Evolutionary conservation across 2,329 filamentous ascomycete species (phyloP), one percentile per base, ranked within the genome.

Genomic region (Fusarium sp.): DNA sequence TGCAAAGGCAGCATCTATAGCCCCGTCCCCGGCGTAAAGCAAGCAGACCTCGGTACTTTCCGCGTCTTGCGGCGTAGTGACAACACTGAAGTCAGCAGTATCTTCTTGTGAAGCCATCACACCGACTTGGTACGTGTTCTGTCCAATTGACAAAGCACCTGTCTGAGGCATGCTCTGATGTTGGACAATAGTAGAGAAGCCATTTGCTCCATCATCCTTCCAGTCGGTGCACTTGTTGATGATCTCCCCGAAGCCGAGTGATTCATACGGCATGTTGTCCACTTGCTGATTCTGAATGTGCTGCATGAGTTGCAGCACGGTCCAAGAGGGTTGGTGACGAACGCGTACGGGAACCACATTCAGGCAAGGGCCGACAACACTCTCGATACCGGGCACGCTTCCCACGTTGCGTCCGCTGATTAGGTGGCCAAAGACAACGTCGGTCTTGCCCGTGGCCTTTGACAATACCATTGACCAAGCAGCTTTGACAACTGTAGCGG

Each of bases 401-500:
- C 13, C 39, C 7, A 33, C 9, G 7, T 71, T 69, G 14, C 68
- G 60, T 5, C 68, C 68, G 38, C 57, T 71, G 13, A 71, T 71
- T 3, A 71, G 48, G 10, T 71, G 57, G 2, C 68, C 68, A 33
- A 71, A 71, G 5, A 69, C 54, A 6, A 71, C 17, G 18, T 71
- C 82, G 2, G 71, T 62, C 22, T 72, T 76, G n/a, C 76, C 73
- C 0, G 81, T 77, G 24, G 78, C 56, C 10, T 77, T 76, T 5
- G 80, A 78, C 7, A 84, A 71, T 13, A 80, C 79, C 3, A 75
- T 68, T 1, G 82, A 78, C 82, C 82, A 84, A 1, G 82, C 82
- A n/a, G 80, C 81, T 57, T 84, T 84, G 69, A 84, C 73, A 20
- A 84, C 55, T 1, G 81, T 83, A 9, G 82, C 81, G 6, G 66